Base-by-base conservation (phyloP, 106 monocot genomes). In the Dendrobium chrysotoxum region DNA sequence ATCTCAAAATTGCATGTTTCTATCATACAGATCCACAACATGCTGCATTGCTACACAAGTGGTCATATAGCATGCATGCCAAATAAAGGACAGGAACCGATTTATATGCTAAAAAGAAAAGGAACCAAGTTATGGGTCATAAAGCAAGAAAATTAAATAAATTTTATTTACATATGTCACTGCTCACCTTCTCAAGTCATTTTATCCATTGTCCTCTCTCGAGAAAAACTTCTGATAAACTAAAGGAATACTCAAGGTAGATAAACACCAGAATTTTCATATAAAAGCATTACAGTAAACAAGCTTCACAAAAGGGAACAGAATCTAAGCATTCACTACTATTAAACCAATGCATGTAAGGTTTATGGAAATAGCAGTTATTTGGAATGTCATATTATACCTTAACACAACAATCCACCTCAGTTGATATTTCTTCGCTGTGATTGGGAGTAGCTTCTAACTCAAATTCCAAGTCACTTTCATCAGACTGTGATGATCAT, bases 381-480 rank as follows among this genome's bases (percentile, higher is more conserved):
- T 70, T 31, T 31, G 28, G 31, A 77, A 40, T 23, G 26, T 77
- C 15, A 79, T 66, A 80, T 11, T 28, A 58, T 85, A 88, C 88
- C 88, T 88, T 85, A 21, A 78, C 85, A 83, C 61, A 85, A 53
- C 79, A 80, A 78, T 80, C 77, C 80, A 83, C 85, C 47, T 80
- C 83, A 16, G 61, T 39, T 50, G 40, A 47, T 10, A 79, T 77
- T 78, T 88, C 88, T 72, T 57, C 31, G 78, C 80, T 44, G 53
- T 74, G 73, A 21, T 40, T 80, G 42, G 65, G 26, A 73, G 80
- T 47, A 83, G 77, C 85, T 82, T 88, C 88, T 75, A 83, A 45
- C 79, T 88, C 82, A 45, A 82, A 80, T 53, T 88, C 88, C 76
- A 88, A 74, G 67, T 88, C 88, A 85, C 88, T 88, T 79, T 88